Percentiles rank a stretch among this genome's conserved stretches.
phyloP scores from a whole-genome alignment of 345 rosid genomes.

The Dipteronia sinensis region DNA sequence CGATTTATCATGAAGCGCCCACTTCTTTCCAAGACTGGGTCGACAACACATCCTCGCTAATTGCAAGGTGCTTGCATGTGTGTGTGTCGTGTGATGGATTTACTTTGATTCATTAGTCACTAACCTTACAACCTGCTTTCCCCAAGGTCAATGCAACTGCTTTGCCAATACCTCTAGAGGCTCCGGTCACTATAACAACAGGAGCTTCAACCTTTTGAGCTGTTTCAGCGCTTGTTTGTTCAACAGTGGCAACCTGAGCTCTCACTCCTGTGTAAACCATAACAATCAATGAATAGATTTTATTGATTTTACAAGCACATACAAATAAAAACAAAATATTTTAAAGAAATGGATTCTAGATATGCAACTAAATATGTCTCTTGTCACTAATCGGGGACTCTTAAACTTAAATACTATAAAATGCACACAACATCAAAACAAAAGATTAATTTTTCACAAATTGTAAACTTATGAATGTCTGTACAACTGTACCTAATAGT shows the following conservation, averaged over 20 bases:
- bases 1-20: not conserved
- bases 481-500: too few relatives aligned
- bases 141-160: slow-evolving; percentile 92
- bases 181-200: slow-evolving; percentile 89
- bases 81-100: not conserved
- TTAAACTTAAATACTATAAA: not conserved
- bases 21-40: not conserved
- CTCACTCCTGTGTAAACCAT: slow-evolving; percentile 43
- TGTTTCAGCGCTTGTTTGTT: slow-evolving; percentile 45
- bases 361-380: not conserved
- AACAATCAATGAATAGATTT: not conserved
- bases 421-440: not conserved
- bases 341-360: not conserved
- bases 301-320: not conserved
- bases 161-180: slow-evolving; percentile 97
- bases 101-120: not conserved
- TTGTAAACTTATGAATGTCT: not conserved
- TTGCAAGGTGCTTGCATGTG: not conserved
- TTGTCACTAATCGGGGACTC: not conserved
- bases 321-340: not conserved
- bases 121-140: slow-evolving; percentile 77
- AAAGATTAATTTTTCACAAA: not conserved
- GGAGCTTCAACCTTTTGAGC: slow-evolving; percentile 68
- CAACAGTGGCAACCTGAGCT: slow-evolving; percentile 72
- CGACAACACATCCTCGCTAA: not conserved